phyloP scores from a whole-genome alignment of 768 basidiomycete genomes.

The Kondoa malvinella region DNA sequence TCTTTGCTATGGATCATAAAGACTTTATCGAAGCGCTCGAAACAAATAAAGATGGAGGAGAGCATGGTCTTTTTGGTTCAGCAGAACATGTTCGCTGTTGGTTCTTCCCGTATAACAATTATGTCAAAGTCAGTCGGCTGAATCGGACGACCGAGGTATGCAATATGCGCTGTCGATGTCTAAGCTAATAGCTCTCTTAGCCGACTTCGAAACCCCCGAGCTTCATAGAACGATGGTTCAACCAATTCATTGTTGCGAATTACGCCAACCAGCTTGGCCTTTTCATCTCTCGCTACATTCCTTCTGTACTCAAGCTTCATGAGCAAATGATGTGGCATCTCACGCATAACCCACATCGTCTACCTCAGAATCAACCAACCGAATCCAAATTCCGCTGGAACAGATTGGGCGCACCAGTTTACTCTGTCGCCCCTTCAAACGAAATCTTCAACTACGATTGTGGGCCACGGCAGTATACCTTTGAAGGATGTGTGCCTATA shows the following conservation, averaged over 20 bases:
- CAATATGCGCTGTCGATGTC: neutral
- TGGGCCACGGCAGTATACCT: conserved; percentile 50
- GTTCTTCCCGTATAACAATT: conserved; percentile 77
- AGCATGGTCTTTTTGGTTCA: conserved; percentile 33
- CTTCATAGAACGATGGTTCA: conserved; percentile 5
- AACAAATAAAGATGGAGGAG: conserved; percentile 1
- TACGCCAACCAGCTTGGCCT: conserved; percentile 71
- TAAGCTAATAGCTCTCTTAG: conserved; percentile 7
- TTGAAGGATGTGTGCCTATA: conserved; percentile 83
- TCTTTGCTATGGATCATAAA: conserved; percentile 22
- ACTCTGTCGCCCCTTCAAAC: conserved; percentile 7
- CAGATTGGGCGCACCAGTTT: conserved; percentile 2
- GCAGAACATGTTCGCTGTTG: conserved; percentile 81
- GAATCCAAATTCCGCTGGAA: neutral
- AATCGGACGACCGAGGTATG: conserved; percentile 43
- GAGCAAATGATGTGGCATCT: conserved; percentile 38
- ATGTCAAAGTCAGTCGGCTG: conserved; percentile 52
- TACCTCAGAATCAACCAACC: conserved; percentile 2
- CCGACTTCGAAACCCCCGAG: conserved; percentile 2
- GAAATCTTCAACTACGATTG: conserved; percentile 86
- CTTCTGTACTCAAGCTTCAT: conserved; percentile 35
- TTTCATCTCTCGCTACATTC: conserved; percentile 53
- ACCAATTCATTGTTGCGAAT: conserved; percentile 40
- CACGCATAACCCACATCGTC: conserved; percentile 20
- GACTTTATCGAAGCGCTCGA: conserved; percentile 21